These are phyloP conservation scores for Blastocladiella emersonii DNA, from an alignment of 371 early-diverging fungal genomes.

Conservation along the genomic window DNA sequence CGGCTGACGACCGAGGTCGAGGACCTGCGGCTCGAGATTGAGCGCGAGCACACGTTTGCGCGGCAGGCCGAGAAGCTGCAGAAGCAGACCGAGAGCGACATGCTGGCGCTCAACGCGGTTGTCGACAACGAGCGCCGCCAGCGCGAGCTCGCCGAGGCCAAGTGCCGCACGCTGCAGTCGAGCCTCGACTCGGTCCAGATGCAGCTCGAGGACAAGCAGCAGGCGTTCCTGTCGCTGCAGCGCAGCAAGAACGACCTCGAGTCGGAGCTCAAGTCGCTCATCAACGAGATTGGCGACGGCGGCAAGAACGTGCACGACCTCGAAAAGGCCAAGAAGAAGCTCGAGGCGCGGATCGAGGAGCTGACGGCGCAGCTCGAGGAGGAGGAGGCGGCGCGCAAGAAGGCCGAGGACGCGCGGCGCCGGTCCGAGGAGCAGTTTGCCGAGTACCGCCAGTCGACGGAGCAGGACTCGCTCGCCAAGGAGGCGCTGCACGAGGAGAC, in stretches of 20 bases:
- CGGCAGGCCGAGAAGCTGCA: conserved; percentile 40
- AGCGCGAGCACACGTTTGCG: conserved; percentile 49
- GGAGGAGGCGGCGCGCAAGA: conserved; percentile 32
- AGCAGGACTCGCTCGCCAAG: conserved; percentile 48
- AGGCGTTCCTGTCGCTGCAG: conserved; percentile 32
- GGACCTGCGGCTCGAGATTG: conserved; percentile 50
- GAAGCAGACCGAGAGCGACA: conserved; percentile 42
- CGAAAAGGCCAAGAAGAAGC: conserved; percentile 39
- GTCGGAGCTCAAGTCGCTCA: conserved; percentile 48
- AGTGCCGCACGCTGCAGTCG: conserved; percentile 38
- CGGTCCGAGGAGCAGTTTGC: conserved; percentile 45
- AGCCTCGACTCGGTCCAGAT: conserved; percentile 36
- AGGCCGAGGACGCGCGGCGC: conserved; percentile 50
- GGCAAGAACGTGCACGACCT: conserved; percentile 60
- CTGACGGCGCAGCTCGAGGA: conserved; percentile 44
- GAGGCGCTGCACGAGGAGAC: conserved; percentile 58
- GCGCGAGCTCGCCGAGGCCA: conserved; percentile 44
- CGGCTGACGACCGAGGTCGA: conserved; percentile 52
- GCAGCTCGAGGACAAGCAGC: conserved; percentile 39
- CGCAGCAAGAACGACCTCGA: conserved; percentile 55
- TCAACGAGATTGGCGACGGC: conserved; percentile 63
- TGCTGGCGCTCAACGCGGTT: conserved; percentile 29
- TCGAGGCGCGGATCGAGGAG: conserved; percentile 44
- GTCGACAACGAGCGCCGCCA: conserved; percentile 50
- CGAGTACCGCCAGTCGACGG: conserved; percentile 43